Evolutionary conservation across 1,284 basidiomycete species (phyloP).

Genomic region (Cryptococcus amylolentus): DNA sequence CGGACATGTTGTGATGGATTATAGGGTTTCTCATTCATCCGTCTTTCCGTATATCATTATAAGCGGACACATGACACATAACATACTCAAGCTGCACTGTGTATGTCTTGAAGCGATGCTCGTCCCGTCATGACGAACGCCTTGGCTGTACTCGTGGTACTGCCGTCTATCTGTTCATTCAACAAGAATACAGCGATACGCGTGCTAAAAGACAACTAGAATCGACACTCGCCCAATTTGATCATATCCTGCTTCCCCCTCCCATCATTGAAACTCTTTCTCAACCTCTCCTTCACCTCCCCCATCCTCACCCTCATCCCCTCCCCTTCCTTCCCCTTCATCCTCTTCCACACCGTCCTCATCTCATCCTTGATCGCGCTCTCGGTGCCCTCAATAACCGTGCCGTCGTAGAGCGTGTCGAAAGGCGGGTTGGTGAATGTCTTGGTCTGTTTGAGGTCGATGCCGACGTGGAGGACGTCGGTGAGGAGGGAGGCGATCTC

Average conservation of each 20-base stretch:
- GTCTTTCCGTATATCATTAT: no score
- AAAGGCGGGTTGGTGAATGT: conserved; percentile 6
- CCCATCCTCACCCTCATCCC: conserved; percentile 19
- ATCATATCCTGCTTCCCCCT: conserved; percentile 17
- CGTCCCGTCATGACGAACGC: no score
- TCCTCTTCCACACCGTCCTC: conserved; percentile 9
- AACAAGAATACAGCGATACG: no score
- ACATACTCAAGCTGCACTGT: no score
- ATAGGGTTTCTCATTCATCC: no score
- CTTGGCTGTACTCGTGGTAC: no score
- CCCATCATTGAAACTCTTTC: conserved; percentile 14
- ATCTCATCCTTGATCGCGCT: conserved; percentile 28
- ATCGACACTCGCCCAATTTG: conserved; percentile 8
- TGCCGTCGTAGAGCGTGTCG: conserved; percentile 23
- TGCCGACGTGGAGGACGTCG: conserved; percentile 11
- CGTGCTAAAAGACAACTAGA: background rate
- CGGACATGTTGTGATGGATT: no score
- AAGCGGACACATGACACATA: no score
- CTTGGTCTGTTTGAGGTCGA: conserved; percentile 7
- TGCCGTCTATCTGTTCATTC: no score
- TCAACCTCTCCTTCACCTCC: conserved; percentile 8
- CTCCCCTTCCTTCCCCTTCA: conserved; percentile 16
- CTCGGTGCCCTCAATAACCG: conserved; percentile 23
- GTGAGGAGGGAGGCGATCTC: conserved; percentile 11
- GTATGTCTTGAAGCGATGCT: no score